These are phyloP conservation scores for Medicago arabica DNA, from an alignment of 306 rosid species.

Conservation along the genomic window DNA sequence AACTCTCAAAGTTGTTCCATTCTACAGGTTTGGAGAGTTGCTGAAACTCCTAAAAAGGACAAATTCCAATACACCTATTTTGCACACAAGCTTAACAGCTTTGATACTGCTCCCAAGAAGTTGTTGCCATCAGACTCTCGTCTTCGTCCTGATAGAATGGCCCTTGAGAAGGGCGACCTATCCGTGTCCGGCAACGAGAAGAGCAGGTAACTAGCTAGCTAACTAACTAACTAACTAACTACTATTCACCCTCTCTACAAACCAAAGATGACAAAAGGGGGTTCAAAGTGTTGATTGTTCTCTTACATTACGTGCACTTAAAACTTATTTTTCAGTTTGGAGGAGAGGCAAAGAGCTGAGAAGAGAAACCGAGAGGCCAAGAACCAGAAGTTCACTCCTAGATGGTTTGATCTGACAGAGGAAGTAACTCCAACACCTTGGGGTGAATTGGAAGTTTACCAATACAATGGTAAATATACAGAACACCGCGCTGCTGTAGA, in stretches of 20 bases:
- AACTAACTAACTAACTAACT: constrained; percentile 27
- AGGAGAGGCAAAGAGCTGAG: constrained; percentile 86
- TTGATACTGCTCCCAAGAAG: constrained; percentile 89
- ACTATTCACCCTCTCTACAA: constrained; percentile 2
- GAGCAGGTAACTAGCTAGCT: constrained; percentile 56
- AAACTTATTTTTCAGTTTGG: constrained; percentile 58
- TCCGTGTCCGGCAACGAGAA: constrained; percentile 83
- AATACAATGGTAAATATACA: constrained; percentile 69
- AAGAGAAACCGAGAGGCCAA: constrained; percentile 66
- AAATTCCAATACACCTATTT: constrained; percentile 91
- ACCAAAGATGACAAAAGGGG: constrained; percentile 2
- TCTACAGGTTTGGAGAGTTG: constrained; percentile 87
- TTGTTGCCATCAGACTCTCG: constrained; percentile 92
- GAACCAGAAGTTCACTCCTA: constrained; percentile 63
- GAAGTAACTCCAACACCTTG: constrained; percentile 76
- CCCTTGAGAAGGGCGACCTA: constrained; percentile 88
- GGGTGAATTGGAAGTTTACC: constrained; percentile 82
- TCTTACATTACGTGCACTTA: constrained; percentile 33
- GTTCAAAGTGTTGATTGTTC: constrained; percentile 2
- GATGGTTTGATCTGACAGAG: constrained; percentile 75
- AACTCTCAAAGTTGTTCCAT: constrained; percentile 7
- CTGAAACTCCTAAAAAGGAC: constrained; percentile 73
- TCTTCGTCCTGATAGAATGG: constrained; percentile 87
- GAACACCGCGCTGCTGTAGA: constrained; percentile 63
- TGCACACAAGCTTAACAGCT: constrained; percentile 95